Evolutionary conservation across 768 basidiomycete genomes (phyloP), one percentile per base, ranked within the genome.

Genomic region (Pulveroboletus sp.): DNA sequence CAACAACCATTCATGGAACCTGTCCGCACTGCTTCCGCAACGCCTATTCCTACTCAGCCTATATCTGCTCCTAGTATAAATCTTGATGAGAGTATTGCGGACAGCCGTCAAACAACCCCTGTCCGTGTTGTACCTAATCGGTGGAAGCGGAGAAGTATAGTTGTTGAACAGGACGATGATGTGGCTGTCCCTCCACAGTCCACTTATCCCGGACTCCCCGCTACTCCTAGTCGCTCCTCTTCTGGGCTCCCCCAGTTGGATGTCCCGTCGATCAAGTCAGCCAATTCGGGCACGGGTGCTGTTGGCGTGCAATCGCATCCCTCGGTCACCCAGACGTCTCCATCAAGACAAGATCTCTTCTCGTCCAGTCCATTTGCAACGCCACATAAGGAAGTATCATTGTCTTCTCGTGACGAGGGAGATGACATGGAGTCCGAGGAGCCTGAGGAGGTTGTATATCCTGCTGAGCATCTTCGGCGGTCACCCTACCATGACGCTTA

Each of bases 141-240:
- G 26, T 67, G 81, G 57, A 58, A 72, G 67, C 71, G 83, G 56
- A 68, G 86, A 57, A 83, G 85, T 61, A 76, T 85, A 24, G 70
- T 87, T 1, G 75, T 89, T 36, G 86, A 85, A 62, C 82, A 85
- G 48, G 82, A 84, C 38, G 84, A 88, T 35, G 83, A 85, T 48
- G 69, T 73, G 11, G 75, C 78, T 15, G 40, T 58, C 39, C 73
- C 73, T 31, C 71, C 73, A 26, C 67, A 65, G 30, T 62, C 60
- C 31, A 63, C 67, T 41, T 73, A 73, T 54, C 70, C 66, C 47
- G 68, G 66, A 26, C 68, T 74, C 17, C 76, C 77, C 18, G 58
- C 61, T 31, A 74, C 78, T 1, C 78, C 73, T 30, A 69, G 72
- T 46, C 73, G 69, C 32, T 64, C 66, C 15, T 70, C 69, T 27